phyloP scores from a whole-genome alignment of 169 alveolate species.

The Plasmodium falciparum region DNA sequence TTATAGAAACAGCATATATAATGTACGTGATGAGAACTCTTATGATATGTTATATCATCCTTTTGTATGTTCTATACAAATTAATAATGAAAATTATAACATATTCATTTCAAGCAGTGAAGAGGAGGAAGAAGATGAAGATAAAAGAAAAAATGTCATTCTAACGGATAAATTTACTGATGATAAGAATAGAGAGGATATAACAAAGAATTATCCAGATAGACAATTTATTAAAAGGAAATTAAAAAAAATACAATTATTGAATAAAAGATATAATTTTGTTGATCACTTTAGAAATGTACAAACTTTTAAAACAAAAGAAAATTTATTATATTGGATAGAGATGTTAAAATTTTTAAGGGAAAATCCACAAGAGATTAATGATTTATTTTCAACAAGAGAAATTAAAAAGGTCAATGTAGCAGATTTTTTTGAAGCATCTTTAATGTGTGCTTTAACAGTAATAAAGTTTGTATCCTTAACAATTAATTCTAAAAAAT shows the following conservation, averaged over 20 bases:
- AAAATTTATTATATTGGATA: slow-evolving; percentile 58
- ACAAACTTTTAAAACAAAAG: slow-evolving; percentile 26
- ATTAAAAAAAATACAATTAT: slow-evolving; percentile 16
- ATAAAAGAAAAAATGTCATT: background rate
- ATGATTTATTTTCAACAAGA: background rate
- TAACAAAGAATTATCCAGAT: background rate
- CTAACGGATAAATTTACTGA: background rate
- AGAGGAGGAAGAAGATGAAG: slow-evolving; percentile 35
- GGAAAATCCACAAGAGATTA: slow-evolving; percentile 31
- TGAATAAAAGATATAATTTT: slow-evolving; percentile 47
- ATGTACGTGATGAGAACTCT: background rate
- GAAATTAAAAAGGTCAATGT: slow-evolving; percentile 20
- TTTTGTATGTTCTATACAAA: background rate
- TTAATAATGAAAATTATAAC: slow-evolving; percentile 24
- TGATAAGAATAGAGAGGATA: background rate
- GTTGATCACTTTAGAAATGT: slow-evolving; percentile 40
- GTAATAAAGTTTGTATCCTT: slow-evolving; percentile 68
- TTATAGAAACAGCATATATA: slow-evolving; percentile 2
- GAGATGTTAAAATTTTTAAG: slow-evolving; percentile 47
- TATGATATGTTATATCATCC: background rate
- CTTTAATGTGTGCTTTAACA: slow-evolving; percentile 47
- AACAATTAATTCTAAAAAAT: slow-evolving; percentile 43
- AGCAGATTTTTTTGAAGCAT: slow-evolving; percentile 52
- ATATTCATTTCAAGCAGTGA: slow-evolving; percentile 71
- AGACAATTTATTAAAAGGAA: slow-evolving; percentile 18